A percentile compares a stretch with the other conserved stretches of the same genome.
These are phyloP conservation scores for Fusarium lateritium DNA, from an alignment of 2,329 filamentous ascomycete species.

Conservation along the genomic window DNA sequence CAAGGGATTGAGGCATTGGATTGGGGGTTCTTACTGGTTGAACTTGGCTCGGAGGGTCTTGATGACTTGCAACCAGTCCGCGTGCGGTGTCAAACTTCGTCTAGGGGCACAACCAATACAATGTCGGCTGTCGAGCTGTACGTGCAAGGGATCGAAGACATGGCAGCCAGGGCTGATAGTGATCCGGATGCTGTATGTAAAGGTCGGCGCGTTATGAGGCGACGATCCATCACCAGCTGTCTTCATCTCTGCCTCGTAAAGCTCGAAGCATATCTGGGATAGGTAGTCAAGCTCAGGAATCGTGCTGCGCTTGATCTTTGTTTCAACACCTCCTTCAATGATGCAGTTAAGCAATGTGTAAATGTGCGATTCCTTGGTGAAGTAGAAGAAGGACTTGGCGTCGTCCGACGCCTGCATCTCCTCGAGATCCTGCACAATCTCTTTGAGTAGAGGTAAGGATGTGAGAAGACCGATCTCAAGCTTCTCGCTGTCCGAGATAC, in stretches of 20 bases:
- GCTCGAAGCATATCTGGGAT: slow-evolving; percentile 96
- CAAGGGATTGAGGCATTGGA: background rate
- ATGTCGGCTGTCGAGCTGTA: slow-evolving; percentile 95
- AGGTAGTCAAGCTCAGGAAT: slow-evolving; percentile 98
- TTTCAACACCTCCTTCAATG: slow-evolving; percentile 94
- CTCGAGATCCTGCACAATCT: slow-evolving; percentile 97
- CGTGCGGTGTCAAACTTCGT: slow-evolving; percentile 89
- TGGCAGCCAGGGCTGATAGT: slow-evolving; percentile 96
- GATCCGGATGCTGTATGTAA: slow-evolving; percentile 96
- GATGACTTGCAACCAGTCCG: slow-evolving; percentile 97
- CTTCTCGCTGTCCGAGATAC: slow-evolving; percentile 95
- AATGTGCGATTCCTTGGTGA: slow-evolving; percentile 99
- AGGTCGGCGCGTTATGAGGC: slow-evolving; percentile 74
- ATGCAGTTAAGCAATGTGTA: slow-evolving; percentile 99
- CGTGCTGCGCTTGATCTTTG: slow-evolving; percentile 94
- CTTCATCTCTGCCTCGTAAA: slow-evolving; percentile 94
- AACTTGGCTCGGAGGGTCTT: slow-evolving; percentile 96
- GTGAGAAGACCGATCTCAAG: slow-evolving; percentile 98
- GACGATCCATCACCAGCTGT: slow-evolving; percentile 56
- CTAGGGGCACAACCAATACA: slow-evolving; percentile 96
- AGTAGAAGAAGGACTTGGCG: slow-evolving; percentile 98
- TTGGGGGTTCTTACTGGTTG: slow-evolving; percentile 77
- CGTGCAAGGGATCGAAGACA: slow-evolving; percentile 94
- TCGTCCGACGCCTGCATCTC: slow-evolving; percentile 96
- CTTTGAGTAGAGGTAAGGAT: slow-evolving; percentile 91